Conservation (phyloP, 2,329 filamentous ascomycete genomes). For the Aspergillus tanneri region DNA sequence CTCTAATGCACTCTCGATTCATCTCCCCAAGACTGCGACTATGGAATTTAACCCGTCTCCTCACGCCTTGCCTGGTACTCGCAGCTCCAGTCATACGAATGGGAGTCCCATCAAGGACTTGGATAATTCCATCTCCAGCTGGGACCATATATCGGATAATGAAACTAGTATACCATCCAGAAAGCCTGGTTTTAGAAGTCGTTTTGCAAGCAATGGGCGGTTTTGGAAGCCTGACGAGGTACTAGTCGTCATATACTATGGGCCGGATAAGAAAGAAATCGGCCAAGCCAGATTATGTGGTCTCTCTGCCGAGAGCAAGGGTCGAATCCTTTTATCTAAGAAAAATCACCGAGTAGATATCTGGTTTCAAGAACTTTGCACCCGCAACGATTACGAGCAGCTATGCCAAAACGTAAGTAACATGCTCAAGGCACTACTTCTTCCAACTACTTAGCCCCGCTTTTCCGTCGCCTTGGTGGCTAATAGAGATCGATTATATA, state of each 20-base stretch:
- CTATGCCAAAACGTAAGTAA: constrained; percentile 31
- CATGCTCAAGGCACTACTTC: not conserved
- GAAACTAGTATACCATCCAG: constrained; percentile 12
- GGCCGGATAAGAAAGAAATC: constrained; percentile 27
- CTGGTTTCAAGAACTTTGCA: constrained; percentile 36
- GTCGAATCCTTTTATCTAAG: constrained; percentile 22
- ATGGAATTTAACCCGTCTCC: too few relatives aligned
- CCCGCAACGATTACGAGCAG: constrained; percentile 25
- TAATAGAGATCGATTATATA: not conserved
- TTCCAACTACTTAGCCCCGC: not conserved
- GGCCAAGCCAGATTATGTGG: constrained; percentile 34
- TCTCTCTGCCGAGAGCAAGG: constrained; percentile 11
- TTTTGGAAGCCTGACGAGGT: constrained; percentile 32
- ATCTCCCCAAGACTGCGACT: too few relatives aligned
- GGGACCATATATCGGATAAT: not conserved
- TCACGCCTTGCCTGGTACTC: too few relatives aligned
- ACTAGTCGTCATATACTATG: constrained; percentile 31
- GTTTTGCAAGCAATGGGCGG: constrained; percentile 27
- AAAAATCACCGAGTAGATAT: constrained; percentile 21
- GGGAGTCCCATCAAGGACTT: not conserved
- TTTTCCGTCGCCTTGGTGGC: not conserved
- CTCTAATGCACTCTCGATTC: too few relatives aligned
- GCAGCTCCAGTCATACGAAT: too few relatives aligned
- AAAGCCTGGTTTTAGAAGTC: not conserved
- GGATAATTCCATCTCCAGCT: not conserved